Base-by-base conservation (phyloP, 108 stramenopile genomes). In the Nannochloropsis oceanica region DNA sequence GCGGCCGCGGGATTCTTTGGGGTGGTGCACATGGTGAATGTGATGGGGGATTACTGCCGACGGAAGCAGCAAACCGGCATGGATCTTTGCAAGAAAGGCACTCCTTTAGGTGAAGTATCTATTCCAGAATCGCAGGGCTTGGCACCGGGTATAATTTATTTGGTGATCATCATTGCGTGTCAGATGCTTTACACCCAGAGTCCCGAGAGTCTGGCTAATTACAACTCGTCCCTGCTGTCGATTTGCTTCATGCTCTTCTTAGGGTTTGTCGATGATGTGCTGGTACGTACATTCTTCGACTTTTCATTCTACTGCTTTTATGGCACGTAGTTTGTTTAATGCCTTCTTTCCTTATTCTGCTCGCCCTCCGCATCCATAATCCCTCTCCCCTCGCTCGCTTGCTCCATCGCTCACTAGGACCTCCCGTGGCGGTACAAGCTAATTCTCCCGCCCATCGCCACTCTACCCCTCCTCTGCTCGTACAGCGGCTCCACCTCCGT, bases 401-500 rank as follows among this genome's bases (percentile, higher is more conserved):
- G 85, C 34, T 82, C 42, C 81, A 43, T 86, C 25, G 81, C 80
- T 27, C 13, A 8, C 26, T 84, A 83, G 83, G 99, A 99, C 85
- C 95, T 98, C 92, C 95, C 96, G 25, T 99, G 99, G 99, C 90
- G 96, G 84, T 96, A 96, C 90, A 99, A 99, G 89, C 90, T 98
- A 12, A 83, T 97, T 42, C 89, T 99, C 18, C 97, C 97, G 20
- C 92, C 94, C 22, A 93, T 99, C 25, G 96, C 96, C 80, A 94
- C 95, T 0, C 91, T 98, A n/a, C 99, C 99, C 0, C 89, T 99
- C 10, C 91, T 99, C 25, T 92, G 93, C 81, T 93, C 94, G 24
- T 99, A 99, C 89, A 90, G 93, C 25, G 99, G 99, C 79, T 93
- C 94, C 81, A 99, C 97, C 26, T 93, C 94, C 11, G 89, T 99